Base-by-base conservation (phyloP, 345 rosid species). In the Sisymbrium altissimum region DNA sequence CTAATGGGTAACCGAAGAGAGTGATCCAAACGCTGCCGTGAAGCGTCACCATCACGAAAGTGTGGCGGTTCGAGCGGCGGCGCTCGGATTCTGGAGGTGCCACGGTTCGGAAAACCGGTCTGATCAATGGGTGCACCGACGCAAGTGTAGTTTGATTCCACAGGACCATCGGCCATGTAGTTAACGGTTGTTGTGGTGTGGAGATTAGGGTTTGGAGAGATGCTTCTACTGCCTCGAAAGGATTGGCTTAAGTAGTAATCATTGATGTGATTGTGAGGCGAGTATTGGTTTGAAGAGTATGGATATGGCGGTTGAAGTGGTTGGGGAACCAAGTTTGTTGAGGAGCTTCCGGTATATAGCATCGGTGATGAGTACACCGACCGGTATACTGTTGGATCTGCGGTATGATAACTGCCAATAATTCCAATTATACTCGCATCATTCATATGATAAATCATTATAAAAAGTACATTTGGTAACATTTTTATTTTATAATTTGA, bases 241-340 rank as follows among this genome's bases (percentile, higher is more conserved):
- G 90, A 89, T 63, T 90, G 96, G 44, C 91, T 96, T 30, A 90
- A 81, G 78, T 84, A 95, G 81, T 82, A 92, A 59, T 92, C 97
- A 66, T 84, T 88, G 8, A 81, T 58, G 41, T 80, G 62, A 77
- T 53, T 77, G 76, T 65, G 82, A 48, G 76, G 78, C 21, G 73
- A 66, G 44, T 78, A 80, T 35, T 86, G 96, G 25, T 56, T 78
- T 65, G 97, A 72, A 5, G 87, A 71, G 66, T 83, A 84, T 56
- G 82, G 82, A 77, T 74, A 84, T 8, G 78, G 76, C 7, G 68
- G 81, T 82, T 3, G 81, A 29, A 32, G 83, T n/a, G 78, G 83
- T 5, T 79, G 86, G 0, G 74, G 83, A 30, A 80, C 71, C 33
- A 85, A 52, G 36, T 80, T 78, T 19, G 92, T 40, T 8, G 91